These are phyloP conservation scores for Nothophaeocryptopus gaeumannii DNA, from an alignment of 2,329 filamentous ascomycete species.

Conservation along the genomic window DNA sequence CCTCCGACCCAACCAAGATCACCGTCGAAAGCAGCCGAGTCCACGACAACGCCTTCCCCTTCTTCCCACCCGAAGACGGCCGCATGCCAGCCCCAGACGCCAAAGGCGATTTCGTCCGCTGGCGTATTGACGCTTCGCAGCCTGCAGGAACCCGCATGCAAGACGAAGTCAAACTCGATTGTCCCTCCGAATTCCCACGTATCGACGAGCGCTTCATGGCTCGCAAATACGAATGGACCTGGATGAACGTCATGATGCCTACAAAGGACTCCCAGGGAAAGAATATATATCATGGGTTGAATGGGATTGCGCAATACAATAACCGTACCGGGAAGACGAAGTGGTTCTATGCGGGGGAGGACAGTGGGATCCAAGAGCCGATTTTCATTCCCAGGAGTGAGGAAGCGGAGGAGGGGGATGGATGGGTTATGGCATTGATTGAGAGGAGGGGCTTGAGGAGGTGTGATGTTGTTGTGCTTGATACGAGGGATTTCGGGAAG, in stretches of 20 bases:
- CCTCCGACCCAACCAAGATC: constrained; percentile 31
- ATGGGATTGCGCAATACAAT: constrained; percentile 19
- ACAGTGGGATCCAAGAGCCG: constrained; percentile 52
- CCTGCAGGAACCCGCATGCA: constrained; percentile 27
- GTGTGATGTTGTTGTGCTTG: constrained; percentile 42
- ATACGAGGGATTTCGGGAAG: constrained; percentile 39
- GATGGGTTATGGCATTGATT: constrained; percentile 50
- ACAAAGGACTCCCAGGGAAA: constrained; percentile 32
- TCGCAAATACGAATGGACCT: constrained; percentile 40
- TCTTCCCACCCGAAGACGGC: constrained; percentile 41
- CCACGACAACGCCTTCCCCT: constrained; percentile 45
- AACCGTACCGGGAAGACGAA: constrained; percentile 30
- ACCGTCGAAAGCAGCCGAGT: constrained; percentile 40
- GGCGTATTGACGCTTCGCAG: constrained; percentile 39
- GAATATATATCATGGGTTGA: constrained; percentile 31
- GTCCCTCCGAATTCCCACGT: constrained; percentile 45
- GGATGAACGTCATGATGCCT: constrained; percentile 41
- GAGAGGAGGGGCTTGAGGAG: constrained; percentile 25
- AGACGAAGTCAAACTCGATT: constrained; percentile 35
- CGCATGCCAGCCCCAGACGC: constrained; percentile 33
- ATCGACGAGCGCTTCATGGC: constrained; percentile 47
- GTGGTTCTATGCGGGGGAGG: constrained; percentile 38
- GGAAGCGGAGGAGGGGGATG: constrained; percentile 48
- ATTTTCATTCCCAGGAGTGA: constrained; percentile 50
- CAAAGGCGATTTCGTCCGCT: constrained; percentile 45